Base-by-base conservation (phyloP, 163 green algal species). In the Scenedesmus sp. region DNA sequence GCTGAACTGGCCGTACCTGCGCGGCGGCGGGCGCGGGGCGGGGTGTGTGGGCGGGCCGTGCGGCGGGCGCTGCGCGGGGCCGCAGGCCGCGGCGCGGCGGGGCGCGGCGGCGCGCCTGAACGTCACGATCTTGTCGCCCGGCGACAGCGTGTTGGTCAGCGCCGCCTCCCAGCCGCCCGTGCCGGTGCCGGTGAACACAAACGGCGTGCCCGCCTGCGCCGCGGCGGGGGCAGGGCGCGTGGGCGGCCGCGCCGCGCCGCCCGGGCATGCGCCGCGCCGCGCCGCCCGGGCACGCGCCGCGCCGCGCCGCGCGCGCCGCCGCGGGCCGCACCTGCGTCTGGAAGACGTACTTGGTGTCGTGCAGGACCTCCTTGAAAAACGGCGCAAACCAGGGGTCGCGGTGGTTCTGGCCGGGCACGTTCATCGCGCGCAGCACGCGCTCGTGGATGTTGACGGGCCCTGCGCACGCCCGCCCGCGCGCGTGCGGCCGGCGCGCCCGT, bases 381-480 rank as follows among this genome's bases (percentile, higher is more conserved):
- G 87, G 63, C 3, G 90, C 85, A 78, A 99, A 99, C 87, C 91
- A 99, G 26, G 95, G 91, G 79, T 99, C 97, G 0, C 96, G 70
- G 73, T 99, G 95, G 83, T 99, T 99, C 77, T 97, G 89, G 13
- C 89, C 88, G 1, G 92, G 92, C 39, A 94, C 87, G 28, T 91
- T 76, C 96, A 99, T 99, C 0, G 93, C 96, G 0, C 89, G 84
- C 60, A 92, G 78, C 24, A 99, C 95, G 13, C 85, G 75, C 2
- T 99, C 92, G 58, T 98, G 96, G 69, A 99, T 98, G 90, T 99
- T 99, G 20, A 97, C 95, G 0, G 96, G 96, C n/a, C 96, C 96
- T 93, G 86, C n/a, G n/a, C n/a, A n/a, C n/a, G n/a, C n/a, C n/a
- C n/a, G n/a, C n/a, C n/a, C n/a, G n/a, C n/a, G n/a, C n/a, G n/a